phyloP scores from a whole-genome alignment of 2,329 filamentous ascomycete species.

The Xylariaceae sp. region DNA sequence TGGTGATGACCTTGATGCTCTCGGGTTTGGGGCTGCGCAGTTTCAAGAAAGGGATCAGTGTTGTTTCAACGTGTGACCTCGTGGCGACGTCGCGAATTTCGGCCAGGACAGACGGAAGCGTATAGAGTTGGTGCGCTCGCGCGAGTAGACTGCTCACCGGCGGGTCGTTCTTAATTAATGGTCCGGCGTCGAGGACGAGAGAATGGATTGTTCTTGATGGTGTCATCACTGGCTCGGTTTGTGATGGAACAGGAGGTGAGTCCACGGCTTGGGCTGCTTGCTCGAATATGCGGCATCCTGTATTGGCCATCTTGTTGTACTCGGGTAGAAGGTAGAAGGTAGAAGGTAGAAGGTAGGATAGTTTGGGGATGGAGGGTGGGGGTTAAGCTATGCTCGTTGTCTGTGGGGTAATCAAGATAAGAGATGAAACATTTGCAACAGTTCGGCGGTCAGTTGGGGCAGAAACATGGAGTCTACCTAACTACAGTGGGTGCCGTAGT shows the following conservation, averaged over 20 bases:
- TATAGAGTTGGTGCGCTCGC: constrained; percentile 77
- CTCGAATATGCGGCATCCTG: constrained; percentile 3
- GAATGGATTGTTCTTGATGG: constrained; percentile 72
- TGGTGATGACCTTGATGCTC: constrained; percentile 77
- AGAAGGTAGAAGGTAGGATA: too few relatives aligned
- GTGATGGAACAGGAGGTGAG: too few relatives aligned
- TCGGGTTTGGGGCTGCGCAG: constrained; percentile 73
- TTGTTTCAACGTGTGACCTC: constrained; percentile 77
- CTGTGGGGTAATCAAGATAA: too few relatives aligned
- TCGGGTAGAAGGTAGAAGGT: too few relatives aligned
- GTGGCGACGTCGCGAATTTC: constrained; percentile 89
- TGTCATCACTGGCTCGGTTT: constrained; percentile 3
- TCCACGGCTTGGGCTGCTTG: neutral
- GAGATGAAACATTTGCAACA: too few relatives aligned
- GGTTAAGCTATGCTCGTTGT: too few relatives aligned
- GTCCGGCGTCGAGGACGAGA: constrained; percentile 86
- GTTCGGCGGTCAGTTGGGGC: too few relatives aligned
- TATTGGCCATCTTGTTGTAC: constrained; percentile 13
- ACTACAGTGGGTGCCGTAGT: too few relatives aligned
- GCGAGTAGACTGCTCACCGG: constrained; percentile 78
- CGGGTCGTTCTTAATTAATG: constrained; percentile 91
- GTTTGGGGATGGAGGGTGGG: too few relatives aligned
- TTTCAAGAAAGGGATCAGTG: constrained; percentile 82
- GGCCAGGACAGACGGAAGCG: constrained; percentile 80
- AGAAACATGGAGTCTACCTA: too few relatives aligned